Base-by-base conservation (phyloP, 2,329 filamentous ascomycete species). In the Diaporthe sp. region DNA sequence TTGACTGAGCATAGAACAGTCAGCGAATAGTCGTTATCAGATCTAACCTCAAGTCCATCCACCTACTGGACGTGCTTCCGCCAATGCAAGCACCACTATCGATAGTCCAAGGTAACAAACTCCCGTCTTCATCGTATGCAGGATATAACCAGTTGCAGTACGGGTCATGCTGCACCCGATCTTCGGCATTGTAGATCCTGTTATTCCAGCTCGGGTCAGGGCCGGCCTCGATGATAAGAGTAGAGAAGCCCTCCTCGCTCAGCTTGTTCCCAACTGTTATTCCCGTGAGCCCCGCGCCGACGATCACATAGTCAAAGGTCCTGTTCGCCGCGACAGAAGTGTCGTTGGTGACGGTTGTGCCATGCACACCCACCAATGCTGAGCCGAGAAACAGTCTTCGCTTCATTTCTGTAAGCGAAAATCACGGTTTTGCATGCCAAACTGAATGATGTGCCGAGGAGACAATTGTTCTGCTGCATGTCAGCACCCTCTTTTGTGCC, bases 21-120 rank as follows among this genome's bases (percentile, higher is more conserved):
- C 9, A 58, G 58, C 55, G 50, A 22, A 13, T n/a, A 17, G 0
- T 2, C 13, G 0, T 22, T 19, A 50, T 8, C 0, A 4, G 8
- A 25, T 2, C 3, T 30, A 5, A 12, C 28, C 7, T 5, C 9
- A 25, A 30, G 6, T 12, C 1, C 17, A 38, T 68, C 22, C 10
- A 74, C 77, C 8, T 68, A 79, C 79, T 80, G 0, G 79, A 80
- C 1, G 79, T 78, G 10, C 77, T 74, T 13, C 79, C 78, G 3
- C 79, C 79, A n/a, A 80, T 77, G 45, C 79, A 80, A 25, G 78
- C 78, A 17, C 79, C 79, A 28, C 74, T 72, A 17, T 77, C 75
- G 54, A 80, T 77, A 3, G 75, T 67, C 40, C 45, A 47, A 4
- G 76, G 28, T 15, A 78, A 61, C 47, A 74, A 69, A 19, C 52